These are phyloP conservation scores for Penicillium sp. DNA, from an alignment of 2,329 filamentous ascomycete species.

Conservation along the genomic window DNA sequence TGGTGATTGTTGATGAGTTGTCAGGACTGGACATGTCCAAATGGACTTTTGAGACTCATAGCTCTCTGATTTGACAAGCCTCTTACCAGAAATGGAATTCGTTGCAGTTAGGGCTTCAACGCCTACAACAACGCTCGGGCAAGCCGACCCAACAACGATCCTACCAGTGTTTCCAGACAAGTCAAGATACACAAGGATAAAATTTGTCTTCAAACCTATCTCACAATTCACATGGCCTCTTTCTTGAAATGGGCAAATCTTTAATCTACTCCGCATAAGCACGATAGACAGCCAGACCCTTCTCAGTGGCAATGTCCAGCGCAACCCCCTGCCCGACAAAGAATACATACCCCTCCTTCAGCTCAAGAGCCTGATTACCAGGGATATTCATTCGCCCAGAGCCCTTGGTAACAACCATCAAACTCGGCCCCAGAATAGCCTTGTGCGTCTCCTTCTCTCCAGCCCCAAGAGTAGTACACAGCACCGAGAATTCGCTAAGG, in stretches of 20 bases:
- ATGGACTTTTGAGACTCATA: no score
- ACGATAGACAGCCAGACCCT: conserved; percentile 48
- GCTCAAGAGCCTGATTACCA: conserved; percentile 48
- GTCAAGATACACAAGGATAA: conserved; percentile 8
- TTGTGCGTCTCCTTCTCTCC: conserved; percentile 59
- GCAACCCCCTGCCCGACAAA: conserved; percentile 61
- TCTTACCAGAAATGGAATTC: not conserved
- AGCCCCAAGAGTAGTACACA: conserved; percentile 54
- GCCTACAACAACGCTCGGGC: not conserved
- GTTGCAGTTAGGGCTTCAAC: not conserved
- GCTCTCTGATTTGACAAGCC: not conserved
- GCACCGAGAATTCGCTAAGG: conserved; percentile 68
- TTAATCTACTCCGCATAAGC: conserved; percentile 39
- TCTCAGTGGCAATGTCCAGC: conserved; percentile 45
- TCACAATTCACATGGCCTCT: no score
- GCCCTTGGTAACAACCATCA: conserved; percentile 61
- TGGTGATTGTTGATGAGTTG: not conserved
- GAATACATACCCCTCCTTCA: conserved; percentile 62
- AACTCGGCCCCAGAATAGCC: conserved; percentile 57
- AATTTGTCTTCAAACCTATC: not conserved
- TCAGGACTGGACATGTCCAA: not conserved
- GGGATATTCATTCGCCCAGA: conserved; percentile 55
- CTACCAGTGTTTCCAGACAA: not conserved
- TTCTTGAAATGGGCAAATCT: not conserved
- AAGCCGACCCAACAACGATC: not conserved